These are phyloP conservation scores for Sambucus nigra DNA, from an alignment of 129 eudicot genomes.

Conservation along the genomic window DNA sequence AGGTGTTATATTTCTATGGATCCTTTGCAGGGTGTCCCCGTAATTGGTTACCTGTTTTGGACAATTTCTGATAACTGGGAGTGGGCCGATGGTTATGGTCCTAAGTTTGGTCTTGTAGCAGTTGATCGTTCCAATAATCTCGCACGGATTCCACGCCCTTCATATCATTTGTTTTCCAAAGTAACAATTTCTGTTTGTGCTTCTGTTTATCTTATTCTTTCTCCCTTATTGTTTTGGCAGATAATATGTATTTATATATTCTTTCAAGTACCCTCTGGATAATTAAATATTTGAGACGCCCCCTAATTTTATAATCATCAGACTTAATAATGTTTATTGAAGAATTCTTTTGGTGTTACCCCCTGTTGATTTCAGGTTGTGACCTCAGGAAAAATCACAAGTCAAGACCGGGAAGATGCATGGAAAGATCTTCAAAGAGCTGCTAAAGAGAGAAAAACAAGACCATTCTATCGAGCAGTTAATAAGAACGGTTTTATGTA, in stretches of 20 bases:
- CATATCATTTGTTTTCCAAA: conserved; percentile 75
- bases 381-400: conserved; percentile 61
- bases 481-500: conserved; percentile 80
- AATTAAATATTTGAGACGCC: too few relatives aligned
- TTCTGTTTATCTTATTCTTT: conserved; percentile 1
- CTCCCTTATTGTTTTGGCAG: conserved; percentile 6
- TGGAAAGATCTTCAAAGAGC: conserved; percentile 79
- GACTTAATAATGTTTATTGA: not conserved
- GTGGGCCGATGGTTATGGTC: conserved; percentile 99
- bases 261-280: too few relatives aligned
- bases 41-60: conserved; percentile 93
- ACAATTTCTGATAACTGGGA: conserved; percentile 99
- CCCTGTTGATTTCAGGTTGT: conserved; percentile 50
- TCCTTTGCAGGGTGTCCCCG: conserved; percentile 65
- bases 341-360: not conserved
- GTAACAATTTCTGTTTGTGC: conserved; percentile 22
- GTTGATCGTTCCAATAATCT: conserved; percentile 89
- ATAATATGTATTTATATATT: too few relatives aligned
- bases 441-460: conserved; percentile 64
- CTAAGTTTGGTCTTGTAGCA: conserved; percentile 94
- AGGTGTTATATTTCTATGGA: conserved; percentile 12
- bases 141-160: conserved; percentile 89
- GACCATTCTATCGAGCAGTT: conserved; percentile 91
- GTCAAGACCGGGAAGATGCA: conserved; percentile 57
- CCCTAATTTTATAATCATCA: too few relatives aligned